Percentiles rank a stretch among this genome's conserved stretches.
These are phyloP conservation scores for Royoungia palumana DNA, from an alignment of 768 basidiomycete genomes.

Conservation along the genomic window DNA sequence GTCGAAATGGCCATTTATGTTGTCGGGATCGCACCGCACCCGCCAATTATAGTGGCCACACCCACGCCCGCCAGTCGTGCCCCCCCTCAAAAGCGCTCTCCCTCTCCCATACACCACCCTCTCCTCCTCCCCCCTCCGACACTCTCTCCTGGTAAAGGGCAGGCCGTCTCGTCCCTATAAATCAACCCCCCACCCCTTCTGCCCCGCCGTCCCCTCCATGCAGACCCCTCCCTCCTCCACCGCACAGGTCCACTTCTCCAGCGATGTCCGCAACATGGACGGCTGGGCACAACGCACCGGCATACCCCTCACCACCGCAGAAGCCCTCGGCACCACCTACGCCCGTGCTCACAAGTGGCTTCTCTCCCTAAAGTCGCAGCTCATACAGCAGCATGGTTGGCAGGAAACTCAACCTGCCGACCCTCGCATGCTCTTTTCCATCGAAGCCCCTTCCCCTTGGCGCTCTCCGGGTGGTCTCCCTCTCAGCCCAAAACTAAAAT, in stretches of 20 bases:
- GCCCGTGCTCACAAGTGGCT: conserved; percentile 80
- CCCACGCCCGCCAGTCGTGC: conserved; percentile 33
- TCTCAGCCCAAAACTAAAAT: conserved; percentile 66
- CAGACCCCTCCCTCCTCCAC: conserved; percentile 36
- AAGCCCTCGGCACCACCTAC: conserved; percentile 76
- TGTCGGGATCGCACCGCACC: conserved; percentile 53
- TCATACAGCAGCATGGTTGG: conserved; percentile 72
- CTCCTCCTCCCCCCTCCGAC: conserved; percentile 14
- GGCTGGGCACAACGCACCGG: conserved; percentile 76
- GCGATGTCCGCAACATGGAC: conserved; percentile 78
- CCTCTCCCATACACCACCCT: conserved; percentile 24
- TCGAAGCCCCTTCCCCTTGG: conserved; percentile 77
- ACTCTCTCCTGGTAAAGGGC: conserved; percentile 33
- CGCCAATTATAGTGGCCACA: conserved; percentile 47
- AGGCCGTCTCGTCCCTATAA: conserved; percentile 23
- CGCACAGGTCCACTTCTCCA: conserved; percentile 72
- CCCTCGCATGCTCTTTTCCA: conserved; percentile 70
- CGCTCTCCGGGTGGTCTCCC: conserved; percentile 73
- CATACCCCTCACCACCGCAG: conserved; percentile 80
- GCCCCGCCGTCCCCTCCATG: conserved; percentile 16
- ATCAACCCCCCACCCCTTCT: conserved; percentile 6
- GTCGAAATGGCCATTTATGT: conserved; percentile 50
- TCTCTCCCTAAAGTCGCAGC: conserved; percentile 54
- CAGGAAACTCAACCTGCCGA: conserved; percentile 56
- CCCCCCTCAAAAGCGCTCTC: conserved; percentile 40